phyloP scores from a whole-genome alignment of 805 yeast genomes.

The Starmerella bombi region DNA sequence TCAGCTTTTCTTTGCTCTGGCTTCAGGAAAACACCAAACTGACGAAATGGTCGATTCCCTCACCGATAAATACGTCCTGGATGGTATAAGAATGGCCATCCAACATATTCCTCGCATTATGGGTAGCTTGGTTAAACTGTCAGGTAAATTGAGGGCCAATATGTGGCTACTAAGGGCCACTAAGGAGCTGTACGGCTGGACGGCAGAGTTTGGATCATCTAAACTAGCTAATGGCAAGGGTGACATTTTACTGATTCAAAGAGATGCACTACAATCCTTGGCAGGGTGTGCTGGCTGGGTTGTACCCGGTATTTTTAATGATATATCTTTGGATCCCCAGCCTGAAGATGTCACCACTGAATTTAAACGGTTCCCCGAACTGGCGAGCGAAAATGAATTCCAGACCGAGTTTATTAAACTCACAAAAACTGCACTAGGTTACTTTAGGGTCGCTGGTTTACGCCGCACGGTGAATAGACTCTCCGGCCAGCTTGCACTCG shows the following conservation, averaged over 20 bases:
- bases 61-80: slow-evolving; percentile 21
- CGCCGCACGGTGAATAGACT: slow-evolving; percentile 58
- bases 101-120: slow-evolving; percentile 13
- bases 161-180: slow-evolving; percentile 29
- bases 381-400: slow-evolving; percentile 30
- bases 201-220: slow-evolving; percentile 23
- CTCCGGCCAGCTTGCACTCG: slow-evolving; percentile 63
- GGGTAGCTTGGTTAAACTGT: slow-evolving; percentile 13
- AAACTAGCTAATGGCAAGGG: slow-evolving; percentile 29
- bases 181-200: slow-evolving; percentile 32
- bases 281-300: slow-evolving; percentile 23
- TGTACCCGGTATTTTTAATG: slow-evolving; percentile 25
- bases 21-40: slow-evolving; percentile 20
- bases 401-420: slow-evolving; percentile 35
- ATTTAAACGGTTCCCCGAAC: slow-evolving; percentile 8
- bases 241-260: slow-evolving; percentile 30
- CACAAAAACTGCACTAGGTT: slow-evolving; percentile 44
- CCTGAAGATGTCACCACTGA: slow-evolving; percentile 10
- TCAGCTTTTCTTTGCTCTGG: slow-evolving; percentile 24
- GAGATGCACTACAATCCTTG: slow-evolving; percentile 29
- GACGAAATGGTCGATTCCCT: slow-evolving; percentile 19
- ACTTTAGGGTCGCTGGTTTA: slow-evolving; percentile 40
- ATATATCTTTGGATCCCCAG: slow-evolving; percentile 16
- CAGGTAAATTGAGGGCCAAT: slow-evolving; percentile 22
- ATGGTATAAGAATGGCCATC: slow-evolving; percentile 6